Conservation (phyloP, 2,329 filamentous ascomycete genomes). For the Xylariales sp. region DNA sequence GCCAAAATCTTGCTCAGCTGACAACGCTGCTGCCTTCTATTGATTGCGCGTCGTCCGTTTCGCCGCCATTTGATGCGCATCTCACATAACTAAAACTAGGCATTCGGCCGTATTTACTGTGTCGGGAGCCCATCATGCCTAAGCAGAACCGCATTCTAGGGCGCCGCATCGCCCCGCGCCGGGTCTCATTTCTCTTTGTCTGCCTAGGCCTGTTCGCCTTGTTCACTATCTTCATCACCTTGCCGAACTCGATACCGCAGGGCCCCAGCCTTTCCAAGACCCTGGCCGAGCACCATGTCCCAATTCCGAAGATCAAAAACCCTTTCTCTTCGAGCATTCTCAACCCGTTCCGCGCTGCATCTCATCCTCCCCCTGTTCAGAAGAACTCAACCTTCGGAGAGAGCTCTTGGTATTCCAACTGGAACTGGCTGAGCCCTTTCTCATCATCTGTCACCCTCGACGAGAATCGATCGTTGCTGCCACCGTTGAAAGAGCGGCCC, state of each 20-base stretch:
- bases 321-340: conserved; percentile 44
- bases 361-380: conserved; percentile 69
- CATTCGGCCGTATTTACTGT: too few species aligned
- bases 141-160: conserved; percentile 43
- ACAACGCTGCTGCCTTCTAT: too few species aligned
- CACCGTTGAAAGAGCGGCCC: conserved; percentile 65
- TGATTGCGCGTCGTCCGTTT: too few species aligned
- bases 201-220: conserved; percentile 49
- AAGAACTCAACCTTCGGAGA: conserved; percentile 75
- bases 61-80: too few species aligned
- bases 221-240: conserved; percentile 46
- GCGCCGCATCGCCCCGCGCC: conserved; percentile 46
- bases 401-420: conserved; percentile 81
- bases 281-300: conserved; percentile 42
- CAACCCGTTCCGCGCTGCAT: conserved; percentile 65
- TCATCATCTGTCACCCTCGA: conserved; percentile 77
- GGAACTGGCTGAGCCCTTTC: conserved; percentile 88
- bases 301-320: conserved; percentile 43
- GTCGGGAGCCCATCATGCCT: conserved; percentile 44
- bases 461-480: conserved; percentile 77
- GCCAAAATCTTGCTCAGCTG: too few species aligned
- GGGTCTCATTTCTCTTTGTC: conserved; percentile 47
- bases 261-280: conserved; percentile 45
- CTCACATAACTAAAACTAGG: too few species aligned
- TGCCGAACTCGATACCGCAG: conserved; percentile 43